Evolutionary conservation across 148 eudicot genomes (phyloP).

Genomic region (Fallopia convolvulus): DNA sequence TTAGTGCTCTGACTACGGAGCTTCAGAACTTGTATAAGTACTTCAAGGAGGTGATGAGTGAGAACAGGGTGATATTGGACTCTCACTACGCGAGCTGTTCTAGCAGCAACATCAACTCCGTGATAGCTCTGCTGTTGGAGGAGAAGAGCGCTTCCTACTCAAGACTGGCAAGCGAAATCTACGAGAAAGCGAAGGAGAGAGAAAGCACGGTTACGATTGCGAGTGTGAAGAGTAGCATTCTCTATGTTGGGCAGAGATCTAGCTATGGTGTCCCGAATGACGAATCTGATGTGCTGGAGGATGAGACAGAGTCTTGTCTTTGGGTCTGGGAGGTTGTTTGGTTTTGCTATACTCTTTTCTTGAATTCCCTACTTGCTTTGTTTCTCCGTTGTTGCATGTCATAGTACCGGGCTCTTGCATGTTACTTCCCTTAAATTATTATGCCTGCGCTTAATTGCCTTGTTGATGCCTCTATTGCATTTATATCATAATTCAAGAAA

Average conservation of each 20-base stretch:
- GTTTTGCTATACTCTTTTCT: neutral
- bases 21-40: slow-evolving; percentile 35
- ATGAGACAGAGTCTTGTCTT: slow-evolving; percentile 53
- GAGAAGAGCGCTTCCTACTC: slow-evolving; percentile 61
- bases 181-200: slow-evolving; percentile 38
- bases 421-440: neutral
- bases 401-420: neutral
- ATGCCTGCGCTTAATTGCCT: neutral
- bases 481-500: neutral
- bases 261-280: slow-evolving; percentile 51
- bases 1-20: slow-evolving; percentile 32
- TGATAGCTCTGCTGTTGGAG: slow-evolving; percentile 64
- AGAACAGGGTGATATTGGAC: slow-evolving; percentile 17
- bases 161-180: slow-evolving; percentile 47
- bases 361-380: neutral
- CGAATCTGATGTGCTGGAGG: slow-evolving; percentile 77
- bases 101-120: slow-evolving; percentile 22
- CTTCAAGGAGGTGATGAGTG: slow-evolving; percentile 35
- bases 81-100: slow-evolving; percentile 8
- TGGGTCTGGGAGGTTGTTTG: slow-evolving; percentile 91
- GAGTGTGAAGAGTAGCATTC: slow-evolving; percentile 56
- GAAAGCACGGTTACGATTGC: slow-evolving; percentile 35
- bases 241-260: slow-evolving; percentile 65
- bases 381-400: neutral
- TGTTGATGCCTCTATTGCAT: neutral